phyloP scores from a whole-genome alignment of 1,139 yeast species.

The Lodderomyces orthopsilosis region DNA sequence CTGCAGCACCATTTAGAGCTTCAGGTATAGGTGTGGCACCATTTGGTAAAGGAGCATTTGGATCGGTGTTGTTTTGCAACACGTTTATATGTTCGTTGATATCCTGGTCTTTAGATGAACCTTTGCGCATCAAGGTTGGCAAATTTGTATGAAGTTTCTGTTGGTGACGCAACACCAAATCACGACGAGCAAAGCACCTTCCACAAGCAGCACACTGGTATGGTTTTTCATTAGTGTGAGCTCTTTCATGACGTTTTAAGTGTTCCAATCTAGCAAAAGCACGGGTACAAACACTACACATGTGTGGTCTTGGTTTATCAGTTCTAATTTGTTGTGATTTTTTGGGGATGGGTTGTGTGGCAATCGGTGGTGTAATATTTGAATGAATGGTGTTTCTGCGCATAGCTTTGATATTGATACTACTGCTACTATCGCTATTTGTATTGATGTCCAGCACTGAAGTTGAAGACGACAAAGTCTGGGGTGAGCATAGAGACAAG shows the following conservation, averaged over 20 bases:
- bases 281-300: conserved; percentile 89
- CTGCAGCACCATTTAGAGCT: neutral
- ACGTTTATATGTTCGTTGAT: conserved; percentile 42
- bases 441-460: conserved; percentile 1
- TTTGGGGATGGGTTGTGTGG: conserved; percentile 72
- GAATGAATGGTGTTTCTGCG: conserved; percentile 3
- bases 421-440: neutral
- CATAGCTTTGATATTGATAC: neutral
- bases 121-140: conserved; percentile 24
- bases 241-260: conserved; percentile 87
- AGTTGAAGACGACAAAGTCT: neutral
- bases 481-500: conserved; percentile 1
- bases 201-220: conserved; percentile 59
- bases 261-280: conserved; percentile 96
- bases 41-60: conserved; percentile 43
- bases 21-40: conserved; percentile 6
- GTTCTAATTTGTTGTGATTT: conserved; percentile 81
- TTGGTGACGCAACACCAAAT: conserved; percentile 47
- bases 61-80: conserved; percentile 41
- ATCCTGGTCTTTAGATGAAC: conserved; percentile 18
- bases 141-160: conserved; percentile 37
- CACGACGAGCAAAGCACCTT: conserved; percentile 48
- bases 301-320: conserved; percentile 89
- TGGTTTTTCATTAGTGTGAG: conserved; percentile 96
- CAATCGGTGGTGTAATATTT: conserved; percentile 1